Evolutionary conservation across 345 rosid species (phyloP).

Genomic region (Eucalyptus regnans): DNA sequence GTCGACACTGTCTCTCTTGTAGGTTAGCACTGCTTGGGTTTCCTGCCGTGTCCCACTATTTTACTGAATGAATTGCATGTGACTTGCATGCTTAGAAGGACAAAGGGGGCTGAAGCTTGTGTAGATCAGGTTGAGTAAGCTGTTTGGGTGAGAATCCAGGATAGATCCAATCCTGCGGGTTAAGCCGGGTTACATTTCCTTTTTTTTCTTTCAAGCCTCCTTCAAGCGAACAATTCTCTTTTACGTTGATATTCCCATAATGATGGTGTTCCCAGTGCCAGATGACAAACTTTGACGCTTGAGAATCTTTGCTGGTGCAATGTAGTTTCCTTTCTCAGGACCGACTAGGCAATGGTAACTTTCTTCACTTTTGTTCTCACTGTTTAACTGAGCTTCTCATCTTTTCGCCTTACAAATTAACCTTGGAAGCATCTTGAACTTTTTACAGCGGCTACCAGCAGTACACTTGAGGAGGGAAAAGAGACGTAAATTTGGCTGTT

Average conservation of each 20-base stretch:
- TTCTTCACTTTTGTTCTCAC: neutral
- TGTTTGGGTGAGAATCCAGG: neutral
- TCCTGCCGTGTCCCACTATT: neutral
- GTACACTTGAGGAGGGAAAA: neutral
- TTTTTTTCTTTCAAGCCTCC: neutral
- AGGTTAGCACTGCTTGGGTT: neutral
- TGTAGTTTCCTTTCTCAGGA: neutral
- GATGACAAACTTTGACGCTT: neutral
- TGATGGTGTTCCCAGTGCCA: neutral
- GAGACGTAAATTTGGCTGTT: neutral
- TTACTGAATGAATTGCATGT: neutral
- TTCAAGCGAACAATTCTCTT: neutral
- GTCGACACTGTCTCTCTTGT: neutral
- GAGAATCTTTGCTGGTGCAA: neutral
- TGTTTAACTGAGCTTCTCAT: neutral
- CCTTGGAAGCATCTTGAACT: neutral
- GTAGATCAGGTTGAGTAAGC: neutral
- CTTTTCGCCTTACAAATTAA: neutral
- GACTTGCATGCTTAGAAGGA: neutral
- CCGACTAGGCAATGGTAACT: neutral
- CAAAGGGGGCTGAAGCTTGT: neutral
- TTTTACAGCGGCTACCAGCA: neutral
- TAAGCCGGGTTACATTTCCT: neutral
- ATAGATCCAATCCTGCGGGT: neutral
- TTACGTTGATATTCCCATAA: neutral